These are phyloP conservation scores for Rostrohypoxylon terebratum DNA, from an alignment of 495 filamentous ascomycete genomes.

Conservation along the genomic window DNA sequence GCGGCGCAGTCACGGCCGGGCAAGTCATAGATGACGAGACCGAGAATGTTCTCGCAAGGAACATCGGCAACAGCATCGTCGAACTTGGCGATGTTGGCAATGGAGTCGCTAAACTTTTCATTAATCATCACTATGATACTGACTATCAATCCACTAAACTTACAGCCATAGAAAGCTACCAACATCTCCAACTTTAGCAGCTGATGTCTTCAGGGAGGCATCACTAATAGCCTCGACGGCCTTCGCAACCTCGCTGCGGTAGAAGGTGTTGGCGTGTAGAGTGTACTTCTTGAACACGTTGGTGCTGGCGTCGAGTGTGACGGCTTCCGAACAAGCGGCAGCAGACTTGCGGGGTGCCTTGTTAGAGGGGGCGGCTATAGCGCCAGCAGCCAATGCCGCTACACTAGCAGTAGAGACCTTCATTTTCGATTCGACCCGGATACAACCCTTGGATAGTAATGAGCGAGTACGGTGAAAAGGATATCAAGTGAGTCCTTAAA, in stretches of 20 bases:
- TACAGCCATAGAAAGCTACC: constrained; percentile 80
- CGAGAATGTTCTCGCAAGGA: constrained; percentile 66
- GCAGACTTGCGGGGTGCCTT: constrained; percentile 47
- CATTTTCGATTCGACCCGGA: constrained; percentile 55
- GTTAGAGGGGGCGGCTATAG: constrained; percentile 56
- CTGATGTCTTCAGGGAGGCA: constrained; percentile 53
- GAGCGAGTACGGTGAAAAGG: constrained; percentile 54
- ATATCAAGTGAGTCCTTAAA: constrained; percentile 24
- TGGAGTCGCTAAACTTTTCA: constrained; percentile 59
- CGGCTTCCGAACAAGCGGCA: constrained; percentile 60
- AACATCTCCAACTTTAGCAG: constrained; percentile 69
- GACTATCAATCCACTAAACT: constrained; percentile 33
- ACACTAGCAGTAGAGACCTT: constrained; percentile 57
- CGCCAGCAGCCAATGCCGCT: constrained; percentile 57
- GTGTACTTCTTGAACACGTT: constrained; percentile 67
- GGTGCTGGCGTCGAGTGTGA: constrained; percentile 63
- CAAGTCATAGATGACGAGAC: constrained; percentile 81
- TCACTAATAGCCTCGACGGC: constrained; percentile 59
- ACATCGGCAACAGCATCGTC: constrained; percentile 67
- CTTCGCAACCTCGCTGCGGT: constrained; percentile 64
- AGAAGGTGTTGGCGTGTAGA: constrained; percentile 69
- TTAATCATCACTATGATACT: constrained; percentile 25
- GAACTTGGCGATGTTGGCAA: constrained; percentile 70
- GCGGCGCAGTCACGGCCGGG: constrained; percentile 84
- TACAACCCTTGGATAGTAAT: constrained; percentile 41